Percentiles rank a stretch among this genome's conserved stretches.
These are phyloP conservation scores for Neophaeococcomyces aloes DNA, from an alignment of 2,329 filamentous ascomycete genomes.

Conservation along the genomic window DNA sequence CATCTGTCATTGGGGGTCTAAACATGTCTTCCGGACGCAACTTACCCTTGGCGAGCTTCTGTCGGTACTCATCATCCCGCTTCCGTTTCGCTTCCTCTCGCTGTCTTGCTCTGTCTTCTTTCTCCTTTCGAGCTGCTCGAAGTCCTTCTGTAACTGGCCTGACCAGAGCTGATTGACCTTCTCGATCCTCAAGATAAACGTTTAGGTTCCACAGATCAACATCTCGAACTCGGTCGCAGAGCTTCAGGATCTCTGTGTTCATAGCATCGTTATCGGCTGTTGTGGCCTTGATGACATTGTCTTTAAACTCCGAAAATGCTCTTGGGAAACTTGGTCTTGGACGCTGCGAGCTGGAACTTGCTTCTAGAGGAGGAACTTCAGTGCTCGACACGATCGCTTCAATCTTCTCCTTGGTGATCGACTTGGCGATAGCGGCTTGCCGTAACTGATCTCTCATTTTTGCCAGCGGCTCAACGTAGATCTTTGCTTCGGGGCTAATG, in stretches of 20 bases:
- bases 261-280: conserved; percentile 40
- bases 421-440: conserved; percentile 41
- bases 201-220: conserved; percentile 69
- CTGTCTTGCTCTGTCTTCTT: conserved; percentile 39
- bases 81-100: conserved; percentile 49
- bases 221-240: conserved; percentile 75
- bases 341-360: conserved; percentile 18
- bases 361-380: conserved; percentile 13
- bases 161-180: conserved; percentile 59
- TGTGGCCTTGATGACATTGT: conserved; percentile 34
- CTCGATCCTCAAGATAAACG: conserved; percentile 79
- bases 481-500: conserved; percentile 48
- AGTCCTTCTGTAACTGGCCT: conserved; percentile 53
- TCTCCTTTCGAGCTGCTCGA: conserved; percentile 44
- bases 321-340: conserved; percentile 19
- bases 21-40: conserved; percentile 51
- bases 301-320: conserved; percentile 19
- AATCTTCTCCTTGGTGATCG: conserved; percentile 31
- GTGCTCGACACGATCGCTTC: conserved; percentile 29
- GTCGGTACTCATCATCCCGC: conserved; percentile 42
- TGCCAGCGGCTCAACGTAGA: conserved; percentile 51
- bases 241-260: conserved; percentile 60
- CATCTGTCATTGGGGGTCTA: conserved; percentile 36
- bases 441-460: conserved; percentile 49
- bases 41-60: conserved; percentile 46